phyloP scores from a whole-genome alignment of 768 basidiomycete genomes.

The Mycena belliarum region DNA sequence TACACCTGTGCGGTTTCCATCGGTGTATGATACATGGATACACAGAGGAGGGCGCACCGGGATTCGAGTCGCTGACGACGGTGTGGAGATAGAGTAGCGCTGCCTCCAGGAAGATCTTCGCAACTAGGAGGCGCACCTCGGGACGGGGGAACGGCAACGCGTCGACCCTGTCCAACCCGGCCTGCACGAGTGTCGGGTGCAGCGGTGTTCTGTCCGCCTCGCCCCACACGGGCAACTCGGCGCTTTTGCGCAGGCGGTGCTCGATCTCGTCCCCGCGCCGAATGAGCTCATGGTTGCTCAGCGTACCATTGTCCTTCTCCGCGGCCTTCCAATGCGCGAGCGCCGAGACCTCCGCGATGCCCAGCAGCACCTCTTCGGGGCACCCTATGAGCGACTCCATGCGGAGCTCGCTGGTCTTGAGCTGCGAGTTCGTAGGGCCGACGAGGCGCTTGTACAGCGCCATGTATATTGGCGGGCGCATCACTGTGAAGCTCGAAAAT shows the following conservation, averaged over 20 bases:
- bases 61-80: conserved; percentile 65
- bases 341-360: conserved; percentile 71
- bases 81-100: conserved; percentile 71
- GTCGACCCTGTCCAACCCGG: conserved; percentile 29
- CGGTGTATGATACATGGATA: conserved; percentile 4
- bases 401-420: conserved; percentile 42
- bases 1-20: conserved; percentile 48
- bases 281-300: conserved; percentile 76
- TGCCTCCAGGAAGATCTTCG: conserved; percentile 64
- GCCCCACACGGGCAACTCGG: conserved; percentile 33
- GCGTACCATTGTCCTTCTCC: conserved; percentile 61
- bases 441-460: conserved; percentile 68
- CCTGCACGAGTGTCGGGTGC: conserved; percentile 41
- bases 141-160: conserved; percentile 35
- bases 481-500: conserved; percentile 63
- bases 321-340: conserved; percentile 75
- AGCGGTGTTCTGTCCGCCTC: conserved; percentile 36
- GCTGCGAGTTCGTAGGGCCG: conserved; percentile 48
- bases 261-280: conserved; percentile 74
- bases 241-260: conserved; percentile 54
- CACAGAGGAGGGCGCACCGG: conserved; percentile 48
- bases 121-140: conserved; percentile 51
- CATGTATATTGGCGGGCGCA: conserved; percentile 65
- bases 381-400: conserved; percentile 77
- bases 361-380: conserved; percentile 76